Conservation (phyloP, 352 stramenopile genomes). For the Globisporangium takayamanum region DNA sequence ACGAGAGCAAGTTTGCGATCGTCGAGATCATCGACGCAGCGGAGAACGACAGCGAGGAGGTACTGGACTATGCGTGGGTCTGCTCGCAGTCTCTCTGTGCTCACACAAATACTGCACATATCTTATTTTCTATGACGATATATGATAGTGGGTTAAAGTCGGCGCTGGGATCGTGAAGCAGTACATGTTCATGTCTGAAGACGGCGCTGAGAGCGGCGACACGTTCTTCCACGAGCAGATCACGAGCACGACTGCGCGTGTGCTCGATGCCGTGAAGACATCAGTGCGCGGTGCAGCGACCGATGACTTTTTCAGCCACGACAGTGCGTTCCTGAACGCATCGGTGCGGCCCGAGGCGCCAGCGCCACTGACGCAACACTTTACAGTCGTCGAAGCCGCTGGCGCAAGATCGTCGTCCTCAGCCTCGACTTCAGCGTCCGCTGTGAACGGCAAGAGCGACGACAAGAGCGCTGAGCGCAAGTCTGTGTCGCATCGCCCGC, state of each 20-base stretch:
- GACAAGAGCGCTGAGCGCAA: conserved; percentile 24
- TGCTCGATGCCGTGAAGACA: conserved; percentile 34
- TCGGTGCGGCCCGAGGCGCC: conserved; percentile 41
- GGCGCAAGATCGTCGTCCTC: not conserved
- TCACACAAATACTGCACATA: not conserved
- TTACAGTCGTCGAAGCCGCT: conserved; percentile 44
- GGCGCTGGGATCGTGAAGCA: conserved; percentile 58
- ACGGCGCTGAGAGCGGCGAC: conserved; percentile 28
- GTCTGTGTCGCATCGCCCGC: conserved; percentile 35
- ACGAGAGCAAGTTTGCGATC: conserved; percentile 40
- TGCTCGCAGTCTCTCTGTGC: not conserved
- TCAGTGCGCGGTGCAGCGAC: conserved; percentile 5
- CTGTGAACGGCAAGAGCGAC: conserved; percentile 7
- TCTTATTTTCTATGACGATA: not conserved
- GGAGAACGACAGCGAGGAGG: conserved; percentile 58
- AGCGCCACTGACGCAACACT: conserved; percentile 41
- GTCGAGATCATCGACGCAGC: conserved; percentile 44
- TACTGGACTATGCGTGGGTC: not conserved
- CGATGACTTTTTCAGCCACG: conserved; percentile 61
- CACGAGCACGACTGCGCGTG: conserved; percentile 27
- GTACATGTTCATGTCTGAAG: conserved; percentile 46
- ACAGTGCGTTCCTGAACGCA: conserved; percentile 58
- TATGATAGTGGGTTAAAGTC: conserved; percentile 52
- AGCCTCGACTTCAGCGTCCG: conserved; percentile 11
- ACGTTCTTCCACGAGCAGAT: conserved; percentile 67